Evolutionary conservation across 495 filamentous ascomycete genomes (phyloP).

Genomic region (Extremus antarcticus): DNA sequence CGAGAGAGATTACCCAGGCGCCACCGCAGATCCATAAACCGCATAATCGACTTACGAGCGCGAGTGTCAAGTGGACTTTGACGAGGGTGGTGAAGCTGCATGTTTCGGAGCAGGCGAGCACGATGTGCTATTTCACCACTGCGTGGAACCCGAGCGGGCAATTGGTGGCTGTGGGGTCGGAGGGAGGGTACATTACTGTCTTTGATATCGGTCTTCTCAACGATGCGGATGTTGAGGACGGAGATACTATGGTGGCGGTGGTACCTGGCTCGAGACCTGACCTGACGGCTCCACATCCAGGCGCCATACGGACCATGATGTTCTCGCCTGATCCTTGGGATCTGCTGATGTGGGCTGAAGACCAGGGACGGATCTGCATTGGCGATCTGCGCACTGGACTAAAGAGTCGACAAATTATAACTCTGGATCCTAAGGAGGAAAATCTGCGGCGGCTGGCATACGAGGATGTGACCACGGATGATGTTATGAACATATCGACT

Average conservation of each 20-base stretch:
- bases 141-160: slow-evolving; percentile 60
- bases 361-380: slow-evolving; percentile 71
- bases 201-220: slow-evolving; percentile 48
- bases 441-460: slow-evolving; percentile 33
- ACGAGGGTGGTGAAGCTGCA: slow-evolving; percentile 24
- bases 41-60: slow-evolving; percentile 17
- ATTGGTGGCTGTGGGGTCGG: slow-evolving; percentile 59
- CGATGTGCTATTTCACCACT: slow-evolving; percentile 51
- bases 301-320: slow-evolving; percentile 80
- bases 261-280: slow-evolving; percentile 38
- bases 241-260: slow-evolving; percentile 35
- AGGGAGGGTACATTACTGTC: slow-evolving; percentile 59
- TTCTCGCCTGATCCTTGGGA: slow-evolving; percentile 88
- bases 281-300: slow-evolving; percentile 27
- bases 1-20: slow-evolving; percentile 26
- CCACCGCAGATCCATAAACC: slow-evolving; percentile 19
- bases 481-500: slow-evolving; percentile 17
- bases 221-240: slow-evolving; percentile 24
- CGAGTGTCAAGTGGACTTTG: slow-evolving; percentile 23
- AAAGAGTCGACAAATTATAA: slow-evolving; percentile 59
- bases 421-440: slow-evolving; percentile 48
- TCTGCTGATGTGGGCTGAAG: slow-evolving; percentile 86
- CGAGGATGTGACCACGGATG: slow-evolving; percentile 34
- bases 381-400: slow-evolving; percentile 75
- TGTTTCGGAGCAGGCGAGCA: slow-evolving; percentile 12